Evolutionary conservation across 148 eudicot species (phyloP), one percentile per base, ranked within the genome.

Genomic region (Polygonum aviculare): DNA sequence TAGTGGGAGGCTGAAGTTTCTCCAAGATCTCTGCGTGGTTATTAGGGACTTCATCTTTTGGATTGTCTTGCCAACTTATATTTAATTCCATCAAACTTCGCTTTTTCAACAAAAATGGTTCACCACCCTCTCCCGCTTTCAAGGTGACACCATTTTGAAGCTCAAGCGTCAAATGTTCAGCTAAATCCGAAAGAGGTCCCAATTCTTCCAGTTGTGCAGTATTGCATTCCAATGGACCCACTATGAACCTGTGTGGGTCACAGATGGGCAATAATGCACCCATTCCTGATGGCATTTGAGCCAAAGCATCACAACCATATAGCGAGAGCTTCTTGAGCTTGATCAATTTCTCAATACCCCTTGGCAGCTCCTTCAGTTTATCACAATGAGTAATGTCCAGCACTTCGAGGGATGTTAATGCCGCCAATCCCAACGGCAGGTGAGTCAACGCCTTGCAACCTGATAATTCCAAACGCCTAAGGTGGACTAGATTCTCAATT

Each of bases 321-420:
- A 79, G 12, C 57, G 72, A 41, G 33, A 82, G 72, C 21, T 26
- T 48, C 52, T 77, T 77, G 1, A 83, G 82, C 39, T 67, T 77
- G 2, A 77, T 67, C 36, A 83, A 35, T 33, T 52, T 80, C 35
- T 45, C 21, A 18, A 78, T 33, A 3, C 67, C 36, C 67, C 11
- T 31, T 8, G 81, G 84, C 50, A 81, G 47, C 48, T 16, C 69
- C 44, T 9, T 31, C 33, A 84, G 73, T 0, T 2, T 3, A 0
- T 0, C 0, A 19, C 84, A 81, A 0, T 12, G 6, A 75, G 51
- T 49, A 77, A 40, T 19, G 51, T 73, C 33, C 3, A 22, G 62
- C 26, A 55, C 26, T 55, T 55, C 62, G 1, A 55, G 62, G 62
- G 62, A 55, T 57, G 31, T n/a, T 10, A 57, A 19, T 10, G 26